Evolutionary conservation across 2,329 filamentous ascomycete species (phyloP).

Genomic region (Colletotrichum liriopes): DNA sequence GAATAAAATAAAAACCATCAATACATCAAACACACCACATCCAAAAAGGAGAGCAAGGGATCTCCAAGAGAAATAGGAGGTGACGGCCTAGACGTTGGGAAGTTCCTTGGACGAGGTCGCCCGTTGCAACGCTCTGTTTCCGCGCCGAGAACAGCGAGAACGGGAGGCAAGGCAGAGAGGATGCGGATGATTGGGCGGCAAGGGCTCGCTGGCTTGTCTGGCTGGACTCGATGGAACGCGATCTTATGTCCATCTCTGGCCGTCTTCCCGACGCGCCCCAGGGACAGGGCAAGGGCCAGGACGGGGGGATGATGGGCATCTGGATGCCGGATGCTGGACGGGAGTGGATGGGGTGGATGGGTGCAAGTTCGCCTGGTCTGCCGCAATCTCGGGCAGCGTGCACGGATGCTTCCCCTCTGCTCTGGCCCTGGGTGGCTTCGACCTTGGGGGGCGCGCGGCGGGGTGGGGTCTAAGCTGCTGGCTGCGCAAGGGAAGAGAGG

Average conservation of each 20-base stretch:
- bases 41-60: not conserved
- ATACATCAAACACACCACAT: too few species aligned
- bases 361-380: not conserved
- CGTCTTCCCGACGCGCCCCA: not conserved
- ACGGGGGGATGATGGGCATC: not conserved
- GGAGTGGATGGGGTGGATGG: not conserved
- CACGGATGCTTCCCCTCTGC: constrained; percentile 1
- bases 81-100: not conserved
- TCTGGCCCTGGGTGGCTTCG: constrained; percentile 3
- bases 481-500: not conserved
- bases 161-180: not conserved
- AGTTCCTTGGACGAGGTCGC: constrained; percentile 15
- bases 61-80: not conserved
- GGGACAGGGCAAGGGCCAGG: not conserved
- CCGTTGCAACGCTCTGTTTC: constrained; percentile 27
- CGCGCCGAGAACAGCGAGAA: constrained; percentile 19
- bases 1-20: too few species aligned
- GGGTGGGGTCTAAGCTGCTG: not conserved
- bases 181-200: constrained; percentile 22
- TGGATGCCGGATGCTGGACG: not conserved
- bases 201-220: not conserved
- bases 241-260: constrained; percentile 4
- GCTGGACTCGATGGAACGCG: constrained; percentile 12
- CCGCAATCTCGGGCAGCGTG: constrained; percentile 10
- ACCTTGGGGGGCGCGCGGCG: not conserved